Evolutionary conservation across 306 rosid species (phyloP), one percentile per base, ranked within the genome.

Genomic region (Sophora flavescens): DNA sequence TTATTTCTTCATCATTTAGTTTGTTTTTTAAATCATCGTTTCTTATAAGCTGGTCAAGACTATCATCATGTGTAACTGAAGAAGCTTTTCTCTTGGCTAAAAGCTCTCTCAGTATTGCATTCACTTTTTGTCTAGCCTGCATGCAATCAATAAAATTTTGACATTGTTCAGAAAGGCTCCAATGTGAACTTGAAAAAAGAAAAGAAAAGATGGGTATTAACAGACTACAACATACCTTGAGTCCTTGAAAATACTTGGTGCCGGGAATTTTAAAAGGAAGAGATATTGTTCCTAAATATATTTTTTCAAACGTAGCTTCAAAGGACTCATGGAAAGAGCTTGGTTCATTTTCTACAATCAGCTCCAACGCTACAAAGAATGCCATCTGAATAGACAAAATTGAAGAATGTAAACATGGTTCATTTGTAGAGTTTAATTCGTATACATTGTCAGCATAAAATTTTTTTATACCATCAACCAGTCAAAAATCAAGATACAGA

Each of bases 191-290:
- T 6, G 3, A 4, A 66, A 15, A 33, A 66, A 12, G 18, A 12
- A 12, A 30, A 30, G 2, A 30, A 12, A 12, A 45, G 3, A n/a
- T n/a, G 45, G 63, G 54, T 50, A 8, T 13, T 30, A 47, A 47
- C n/a, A 45, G 48, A 42, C 4, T 48, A 47, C 42, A 36, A 10
- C 16, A 16, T 77, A 91, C 93, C 91, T 87, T 84, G 3, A 92
- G 66, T n/a, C 96, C 97, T 2, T 38, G 72, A 16, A 62, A 77
- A 48, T 92, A 92, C 63, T 75, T 78, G 2, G 97, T 87, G 56
- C 97, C 92, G 0, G 93, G 97, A 78, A 92, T 66, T 45, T 88
- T 86, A 72, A 92, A 86, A 2, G 97, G 96, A 77, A 92, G 68
- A n/a, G 93, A 88, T 17, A 92, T 63, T 11, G 93, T 88, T 32